A percentile compares a stretch with the other conserved stretches of the same genome.
phyloP scores from a whole-genome alignment of 2,329 filamentous ascomycete species.

The Acephala macrosclerotiorum region DNA sequence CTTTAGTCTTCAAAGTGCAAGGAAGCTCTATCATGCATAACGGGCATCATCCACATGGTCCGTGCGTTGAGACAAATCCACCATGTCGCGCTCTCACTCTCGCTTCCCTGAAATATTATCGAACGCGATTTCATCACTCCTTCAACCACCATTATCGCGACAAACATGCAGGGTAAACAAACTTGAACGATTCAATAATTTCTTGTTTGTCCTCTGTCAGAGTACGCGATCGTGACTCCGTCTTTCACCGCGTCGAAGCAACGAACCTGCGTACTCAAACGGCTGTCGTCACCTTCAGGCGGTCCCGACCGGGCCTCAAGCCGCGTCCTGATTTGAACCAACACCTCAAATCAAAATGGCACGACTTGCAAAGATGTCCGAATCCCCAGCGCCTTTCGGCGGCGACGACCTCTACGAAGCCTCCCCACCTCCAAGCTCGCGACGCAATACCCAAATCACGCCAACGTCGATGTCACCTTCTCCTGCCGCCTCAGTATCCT shows the following conservation, averaged over 20 bases:
- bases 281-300: not conserved
- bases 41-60: not conserved
- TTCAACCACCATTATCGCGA: slow-evolving; percentile 2
- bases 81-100: slow-evolving; percentile 8
- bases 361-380: slow-evolving; percentile 36
- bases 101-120: slow-evolving; percentile 14
- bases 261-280: not conserved
- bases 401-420: slow-evolving; percentile 43
- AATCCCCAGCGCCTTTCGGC: slow-evolving; percentile 39
- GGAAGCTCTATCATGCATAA: slow-evolving; percentile 8
- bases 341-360: slow-evolving; percentile 24
- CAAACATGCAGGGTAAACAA: not conserved
- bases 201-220: not conserved
- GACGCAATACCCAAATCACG: slow-evolving; percentile 22
- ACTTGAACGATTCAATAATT: not conserved
- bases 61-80: slow-evolving; percentile 10
- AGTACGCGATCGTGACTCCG: slow-evolving; percentile 6
- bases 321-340: not conserved
- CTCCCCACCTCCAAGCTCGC: slow-evolving; percentile 37
- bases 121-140: slow-evolving; percentile 5
- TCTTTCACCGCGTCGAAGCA: not conserved
- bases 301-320: not conserved
- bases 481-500: slow-evolving; percentile 47
- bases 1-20: not conserved
- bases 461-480: slow-evolving; percentile 39